phyloP scores from a whole-genome alignment of 257 asterid genomes.

The Scutellaria galericulata region DNA sequence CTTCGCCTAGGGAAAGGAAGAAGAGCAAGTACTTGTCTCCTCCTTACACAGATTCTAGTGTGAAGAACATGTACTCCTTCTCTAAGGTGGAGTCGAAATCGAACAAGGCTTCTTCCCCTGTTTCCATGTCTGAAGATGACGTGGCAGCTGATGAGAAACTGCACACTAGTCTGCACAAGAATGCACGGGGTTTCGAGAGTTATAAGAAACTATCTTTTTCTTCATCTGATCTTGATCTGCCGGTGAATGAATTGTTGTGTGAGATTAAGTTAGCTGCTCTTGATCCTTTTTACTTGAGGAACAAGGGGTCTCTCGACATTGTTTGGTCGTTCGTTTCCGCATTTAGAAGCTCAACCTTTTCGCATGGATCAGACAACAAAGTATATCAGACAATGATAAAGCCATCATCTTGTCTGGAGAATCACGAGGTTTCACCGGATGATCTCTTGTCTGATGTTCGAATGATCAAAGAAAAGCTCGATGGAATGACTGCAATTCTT shows the following conservation, averaged over 20 bases:
- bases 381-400: constrained; percentile 28
- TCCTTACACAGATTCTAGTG: constrained; percentile 54
- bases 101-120: constrained; percentile 46
- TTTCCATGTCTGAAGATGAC: constrained; percentile 24
- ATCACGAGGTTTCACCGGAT: background rate
- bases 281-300: constrained; percentile 45
- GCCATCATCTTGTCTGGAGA: no score
- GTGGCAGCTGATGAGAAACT: constrained; percentile 24
- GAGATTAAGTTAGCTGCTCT: constrained; percentile 54
- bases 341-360: constrained; percentile 52
- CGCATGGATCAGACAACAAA: constrained; percentile 45
- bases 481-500: constrained; percentile 17
- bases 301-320: constrained; percentile 44
- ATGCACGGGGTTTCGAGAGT: constrained; percentile 18
- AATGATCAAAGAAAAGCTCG: constrained; percentile 28
- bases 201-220: constrained; percentile 26
- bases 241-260: constrained; percentile 46
- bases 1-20: constrained; percentile 80
- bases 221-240: constrained; percentile 39
- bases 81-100: constrained; percentile 40
- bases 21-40: constrained; percentile 82
- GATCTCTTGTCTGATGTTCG: constrained; percentile 40
- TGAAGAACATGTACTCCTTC: constrained; percentile 38
- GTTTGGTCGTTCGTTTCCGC: constrained; percentile 55
- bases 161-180: background rate